Base-by-base conservation (phyloP, 352 stramenopile species). In the Phytophthora agathidicida region DNA sequence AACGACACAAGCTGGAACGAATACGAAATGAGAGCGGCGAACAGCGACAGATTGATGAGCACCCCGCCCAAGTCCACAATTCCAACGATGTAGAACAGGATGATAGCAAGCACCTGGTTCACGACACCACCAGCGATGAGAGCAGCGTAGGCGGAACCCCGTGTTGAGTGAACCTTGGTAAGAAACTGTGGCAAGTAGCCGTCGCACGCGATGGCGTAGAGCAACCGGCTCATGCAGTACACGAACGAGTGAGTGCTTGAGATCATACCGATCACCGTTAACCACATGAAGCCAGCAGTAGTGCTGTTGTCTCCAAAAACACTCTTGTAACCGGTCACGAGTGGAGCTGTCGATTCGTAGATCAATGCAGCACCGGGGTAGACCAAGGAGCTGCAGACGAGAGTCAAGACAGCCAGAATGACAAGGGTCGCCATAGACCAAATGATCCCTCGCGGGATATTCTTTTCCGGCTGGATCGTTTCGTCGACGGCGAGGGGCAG, bases 191-290 rank as follows among this genome's bases (percentile, higher is more conserved):
- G 81, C 31, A 86, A 47, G 42, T 78, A 91, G 3, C 78, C 78
- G 50, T 86, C 81, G 17, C 74, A 77, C 5, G 81, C 78, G 47
- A 89, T 91, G 9, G 81, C 81, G 54, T 72, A 85, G 20, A 91
- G 52, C 47, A 89, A 27, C 1, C 68, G 68, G 14, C 71, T 73
- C 81, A 89, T 91, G 65, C 69, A 88, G 38, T 80, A 91, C 9
- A 91, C 77, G 67, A 88, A 91, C 41, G 81, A 88, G 54, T 91
- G 76, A 23, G 76, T 81, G 35, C 74, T 85, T 3, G 66, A 76
- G 24, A 89, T 79, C 19, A 91, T 44, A 2, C 76, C 78, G 42
- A 89, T 73, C 36, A 88, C 73, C 3, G 78, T 62, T 3, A 91
- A 55, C 81, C 81, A 91, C 51, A 72, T 86, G 60, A 91, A 91